Conservation (phyloP, 2,329 filamentous ascomycete genomes). For the Paraconiothyrium sp. region DNA sequence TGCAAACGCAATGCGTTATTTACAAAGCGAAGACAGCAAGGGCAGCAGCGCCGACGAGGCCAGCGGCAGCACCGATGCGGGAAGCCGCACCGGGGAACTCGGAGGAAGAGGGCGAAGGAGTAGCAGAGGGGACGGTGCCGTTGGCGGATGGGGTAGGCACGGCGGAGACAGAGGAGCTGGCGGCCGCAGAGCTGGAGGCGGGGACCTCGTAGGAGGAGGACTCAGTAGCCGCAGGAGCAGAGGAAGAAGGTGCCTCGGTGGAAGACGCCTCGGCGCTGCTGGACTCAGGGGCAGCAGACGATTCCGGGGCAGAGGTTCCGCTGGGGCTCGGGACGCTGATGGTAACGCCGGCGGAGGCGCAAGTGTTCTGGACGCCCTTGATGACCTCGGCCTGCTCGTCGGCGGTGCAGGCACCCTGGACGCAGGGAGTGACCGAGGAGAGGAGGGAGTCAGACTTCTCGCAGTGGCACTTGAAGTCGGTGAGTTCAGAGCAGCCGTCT, state of each 20-base stretch:
- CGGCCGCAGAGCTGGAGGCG: slow-evolving; percentile 12
- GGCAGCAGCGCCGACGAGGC: slow-evolving; percentile 46
- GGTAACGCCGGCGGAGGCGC: slow-evolving; percentile 41
- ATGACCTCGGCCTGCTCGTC: slow-evolving; percentile 49
- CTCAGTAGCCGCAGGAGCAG: slow-evolving; percentile 22
- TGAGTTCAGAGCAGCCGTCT: slow-evolving; percentile 58
- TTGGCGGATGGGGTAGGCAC: slow-evolving; percentile 22
- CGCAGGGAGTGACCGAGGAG: slow-evolving; percentile 56
- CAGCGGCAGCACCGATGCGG: slow-evolving; percentile 44
- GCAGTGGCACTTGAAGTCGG: slow-evolving; percentile 62
- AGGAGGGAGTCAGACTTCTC: slow-evolving; percentile 55
- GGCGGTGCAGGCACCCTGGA: slow-evolving; percentile 53
- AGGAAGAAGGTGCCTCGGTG: slow-evolving; percentile 11
- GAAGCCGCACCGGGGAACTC: slow-evolving; percentile 48
- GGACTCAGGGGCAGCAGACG: slow-evolving; percentile 20
- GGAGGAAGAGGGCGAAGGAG: slow-evolving; percentile 28
- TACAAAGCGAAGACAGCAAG: slow-evolving; percentile 49
- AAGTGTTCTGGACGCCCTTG: slow-evolving; percentile 43
- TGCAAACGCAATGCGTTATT: slow-evolving; percentile 16
- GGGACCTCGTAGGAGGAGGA: slow-evolving; percentile 15
- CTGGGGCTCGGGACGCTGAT: slow-evolving; percentile 37
- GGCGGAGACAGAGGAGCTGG: slow-evolving; percentile 15
- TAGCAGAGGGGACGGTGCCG: slow-evolving; percentile 17
- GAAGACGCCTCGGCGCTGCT: slow-evolving; percentile 18
- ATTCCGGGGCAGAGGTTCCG: slow-evolving; percentile 19